phyloP scores from a whole-genome alignment of 495 filamentous ascomycete species.

The Cenococcum geophilum region DNA sequence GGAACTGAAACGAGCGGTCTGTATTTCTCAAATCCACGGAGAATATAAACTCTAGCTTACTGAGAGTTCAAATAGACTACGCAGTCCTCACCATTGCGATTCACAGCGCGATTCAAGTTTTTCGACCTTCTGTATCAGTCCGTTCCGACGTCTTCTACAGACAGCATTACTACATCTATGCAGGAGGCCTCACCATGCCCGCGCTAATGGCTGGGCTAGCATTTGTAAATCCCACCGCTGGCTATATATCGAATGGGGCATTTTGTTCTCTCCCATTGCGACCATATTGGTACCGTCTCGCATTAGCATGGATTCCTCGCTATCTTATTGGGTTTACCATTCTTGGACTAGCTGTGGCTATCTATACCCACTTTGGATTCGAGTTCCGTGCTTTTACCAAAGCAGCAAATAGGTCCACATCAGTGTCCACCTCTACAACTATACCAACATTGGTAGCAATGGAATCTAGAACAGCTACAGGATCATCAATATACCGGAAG shows the following conservation, averaged over 20 bases:
- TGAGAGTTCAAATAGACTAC: slow-evolving; percentile 45
- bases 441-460: background rate
- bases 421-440: background rate
- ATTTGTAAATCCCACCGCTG: slow-evolving; percentile 50
- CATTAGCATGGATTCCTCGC: slow-evolving; percentile 64
- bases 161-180: slow-evolving; percentile 53
- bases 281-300: slow-evolving; percentile 56
- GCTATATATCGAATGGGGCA: slow-evolving; percentile 55
- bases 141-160: slow-evolving; percentile 57
- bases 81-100: slow-evolving; percentile 64
- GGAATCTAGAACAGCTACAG: background rate
- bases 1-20: slow-evolving; percentile 60
- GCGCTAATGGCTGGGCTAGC: slow-evolving; percentile 54
- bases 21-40: slow-evolving; percentile 8
- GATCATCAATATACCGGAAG: background rate
- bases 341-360: slow-evolving; percentile 54
- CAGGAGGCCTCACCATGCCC: slow-evolving; percentile 51
- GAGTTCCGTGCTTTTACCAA: slow-evolving; percentile 36
- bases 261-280: slow-evolving; percentile 62
- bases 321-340: slow-evolving; percentile 61
- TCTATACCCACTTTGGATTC: slow-evolving; percentile 60
- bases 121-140: slow-evolving; percentile 44
- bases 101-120: slow-evolving; percentile 63
- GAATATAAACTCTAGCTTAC: background rate
- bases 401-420: background rate